Evolutionary conservation across 2,329 filamentous ascomycete genomes (phyloP).

Genomic region (Exophiala bonariae): DNA sequence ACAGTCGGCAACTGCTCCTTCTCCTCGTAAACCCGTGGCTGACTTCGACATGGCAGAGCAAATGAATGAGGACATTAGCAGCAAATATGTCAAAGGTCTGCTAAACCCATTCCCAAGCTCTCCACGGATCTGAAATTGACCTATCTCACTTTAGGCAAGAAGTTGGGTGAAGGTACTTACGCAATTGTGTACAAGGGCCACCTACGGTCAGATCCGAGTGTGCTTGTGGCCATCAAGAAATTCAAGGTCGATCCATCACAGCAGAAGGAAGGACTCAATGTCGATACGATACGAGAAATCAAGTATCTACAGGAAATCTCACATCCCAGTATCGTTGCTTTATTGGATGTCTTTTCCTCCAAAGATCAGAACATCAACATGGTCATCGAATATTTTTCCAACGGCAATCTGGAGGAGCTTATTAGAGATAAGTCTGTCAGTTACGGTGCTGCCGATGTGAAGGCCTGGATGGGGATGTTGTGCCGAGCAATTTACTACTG

Average conservation of each 20-base stretch:
- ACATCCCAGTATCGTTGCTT: constrained; percentile 92
- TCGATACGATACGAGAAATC: constrained; percentile 93
- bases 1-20: constrained; percentile 19
- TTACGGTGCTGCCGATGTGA: constrained; percentile 88
- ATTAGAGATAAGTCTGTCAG: constrained; percentile 82
- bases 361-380: constrained; percentile 97
- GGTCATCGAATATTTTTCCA: constrained; percentile 88
- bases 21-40: constrained; percentile 20
- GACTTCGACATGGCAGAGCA: constrained; percentile 63
- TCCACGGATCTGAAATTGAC: constrained; percentile 5
- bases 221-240: constrained; percentile 70
- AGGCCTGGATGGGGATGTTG: constrained; percentile 99
- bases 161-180: constrained; percentile 95
- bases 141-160: constrained; percentile 61
- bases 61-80: constrained; percentile 77
- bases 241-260: constrained; percentile 49
- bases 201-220: constrained; percentile 67
- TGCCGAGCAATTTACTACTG: constrained; percentile 91
- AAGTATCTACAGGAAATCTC: constrained; percentile 91
- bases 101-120: not conserved
- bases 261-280: constrained; percentile 86
- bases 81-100: constrained; percentile 84
- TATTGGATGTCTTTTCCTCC: constrained; percentile 89
- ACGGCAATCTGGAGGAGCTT: constrained; percentile 92
- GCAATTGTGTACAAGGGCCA: constrained; percentile 92